These are phyloP conservation scores for Ananas comosus DNA, from an alignment of 176 grass and related monocot genomes.

Conservation along the genomic window DNA sequence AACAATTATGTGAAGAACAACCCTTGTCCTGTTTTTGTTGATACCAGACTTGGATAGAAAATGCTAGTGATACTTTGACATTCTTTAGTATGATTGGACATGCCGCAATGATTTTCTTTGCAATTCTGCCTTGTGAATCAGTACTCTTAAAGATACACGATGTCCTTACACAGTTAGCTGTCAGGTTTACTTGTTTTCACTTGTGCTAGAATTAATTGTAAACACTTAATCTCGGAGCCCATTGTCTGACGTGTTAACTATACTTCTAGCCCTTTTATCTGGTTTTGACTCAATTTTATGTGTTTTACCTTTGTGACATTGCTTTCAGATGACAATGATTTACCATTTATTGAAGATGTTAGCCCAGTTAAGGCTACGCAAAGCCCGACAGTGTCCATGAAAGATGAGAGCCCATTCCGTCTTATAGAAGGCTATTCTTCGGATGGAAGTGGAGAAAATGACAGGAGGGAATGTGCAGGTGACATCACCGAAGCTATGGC, in stretches of 20 bases:
- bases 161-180: not conserved
- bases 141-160: too few species aligned
- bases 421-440: slow-evolving; percentile 76
- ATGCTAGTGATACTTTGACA: not conserved
- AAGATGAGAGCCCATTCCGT: slow-evolving; percentile 46
- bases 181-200: not conserved
- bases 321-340: slow-evolving; percentile 55
- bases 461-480: slow-evolving; percentile 11
- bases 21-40: not conserved
- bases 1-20: not conserved
- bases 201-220: not conserved
- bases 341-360: slow-evolving; percentile 37
- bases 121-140: too few species aligned
- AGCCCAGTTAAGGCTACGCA: slow-evolving; percentile 35
- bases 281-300: slow-evolving; percentile 30
- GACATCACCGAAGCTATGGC: slow-evolving; percentile 15
- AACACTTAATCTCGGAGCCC: too few species aligned
- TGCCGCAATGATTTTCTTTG: too few species aligned
- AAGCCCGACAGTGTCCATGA: slow-evolving; percentile 28
- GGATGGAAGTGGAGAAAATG: slow-evolving; percentile 46
- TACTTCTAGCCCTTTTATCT: slow-evolving; percentile 11
- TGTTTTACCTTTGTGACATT: slow-evolving; percentile 27
- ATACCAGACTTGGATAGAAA: not conserved
- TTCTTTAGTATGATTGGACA: not conserved
- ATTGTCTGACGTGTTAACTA: not conserved